Percentiles rank a stretch among this genome's conserved stretches.
These are phyloP conservation scores for Mycena maculata DNA, from an alignment of 768 basidiomycete species.

Conservation along the genomic window DNA sequence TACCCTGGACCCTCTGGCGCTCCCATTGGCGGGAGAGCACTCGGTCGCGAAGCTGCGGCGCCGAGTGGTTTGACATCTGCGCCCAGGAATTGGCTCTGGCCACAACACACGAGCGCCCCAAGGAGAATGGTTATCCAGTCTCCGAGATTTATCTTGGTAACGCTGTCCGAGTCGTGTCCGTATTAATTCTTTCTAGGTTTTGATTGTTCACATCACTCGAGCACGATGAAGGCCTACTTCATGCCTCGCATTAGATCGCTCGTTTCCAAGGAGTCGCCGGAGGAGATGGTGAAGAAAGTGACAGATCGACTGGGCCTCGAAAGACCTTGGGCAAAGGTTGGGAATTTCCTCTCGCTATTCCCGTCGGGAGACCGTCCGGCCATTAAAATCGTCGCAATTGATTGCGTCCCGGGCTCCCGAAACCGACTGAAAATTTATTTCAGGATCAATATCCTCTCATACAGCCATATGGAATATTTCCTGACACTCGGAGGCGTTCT, in stretches of 20 bases:
- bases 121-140: too few species aligned
- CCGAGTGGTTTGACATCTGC: slow-evolving; percentile 26
- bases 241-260: slow-evolving; percentile 19
- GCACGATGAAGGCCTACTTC: slow-evolving; percentile 17
- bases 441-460: slow-evolving; percentile 6
- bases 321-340: slow-evolving; percentile 14
- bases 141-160: too few species aligned
- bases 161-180: not conserved
- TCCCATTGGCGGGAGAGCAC: too few species aligned
- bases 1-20: not conserved
- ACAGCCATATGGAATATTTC: slow-evolving; percentile 15
- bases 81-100: slow-evolving; percentile 14
- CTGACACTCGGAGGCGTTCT: slow-evolving; percentile 7
- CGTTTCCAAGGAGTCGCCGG: not conserved
- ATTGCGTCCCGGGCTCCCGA: slow-evolving; percentile 11
- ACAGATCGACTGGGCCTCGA: slow-evolving; percentile 9
- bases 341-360: slow-evolving; percentile 15
- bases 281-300: slow-evolving; percentile 10
- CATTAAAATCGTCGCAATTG: slow-evolving; percentile 26
- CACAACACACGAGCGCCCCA: not conserved
- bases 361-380: not conserved
- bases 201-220: slow-evolving; percentile 7
- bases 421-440: slow-evolving; percentile 30
- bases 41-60: too few species aligned
- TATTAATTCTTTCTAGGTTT: not conserved